A percentile compares a stretch with the other conserved stretches of the same genome.
Evolutionary conservation across 1,284 basidiomycete species (phyloP).

Genomic region (Austroboletus novae-zelandiae): DNA sequence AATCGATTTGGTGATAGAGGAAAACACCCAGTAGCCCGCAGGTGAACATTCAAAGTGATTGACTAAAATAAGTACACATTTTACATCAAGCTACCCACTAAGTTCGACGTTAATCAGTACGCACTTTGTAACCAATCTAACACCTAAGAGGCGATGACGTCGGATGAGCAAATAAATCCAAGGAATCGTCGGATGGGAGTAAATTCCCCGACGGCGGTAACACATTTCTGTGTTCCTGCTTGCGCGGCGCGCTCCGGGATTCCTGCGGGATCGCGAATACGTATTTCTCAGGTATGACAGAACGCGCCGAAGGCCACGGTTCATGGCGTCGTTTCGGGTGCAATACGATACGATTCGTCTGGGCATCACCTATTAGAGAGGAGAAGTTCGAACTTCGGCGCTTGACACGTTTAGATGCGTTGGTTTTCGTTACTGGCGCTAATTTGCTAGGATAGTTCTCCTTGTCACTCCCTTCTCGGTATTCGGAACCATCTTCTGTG

Average conservation of each 20-base stretch:
- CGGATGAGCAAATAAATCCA: conserved; percentile 48
- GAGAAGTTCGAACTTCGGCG: conserved; percentile 34
- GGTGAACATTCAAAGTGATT: background rate
- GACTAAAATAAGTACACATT: background rate
- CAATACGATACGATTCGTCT: conserved; percentile 39
- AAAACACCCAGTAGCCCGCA: too few relatives aligned
- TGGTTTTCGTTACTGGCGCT: background rate
- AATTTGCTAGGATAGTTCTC: conserved; percentile 21
- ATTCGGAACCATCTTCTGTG: conserved; percentile 24
- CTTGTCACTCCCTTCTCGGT: conserved; percentile 25
- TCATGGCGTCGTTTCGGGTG: conserved; percentile 22
- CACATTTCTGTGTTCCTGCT: conserved; percentile 13
- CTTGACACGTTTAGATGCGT: conserved; percentile 5
- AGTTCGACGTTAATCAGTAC: background rate
- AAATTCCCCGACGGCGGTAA: conserved; percentile 4
- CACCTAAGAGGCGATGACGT: conserved; percentile 29
- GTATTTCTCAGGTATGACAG: conserved; percentile 16
- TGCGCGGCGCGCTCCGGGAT: conserved; percentile 6
- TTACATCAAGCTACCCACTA: too few relatives aligned
- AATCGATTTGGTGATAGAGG: too few relatives aligned
- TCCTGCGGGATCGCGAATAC: conserved; percentile 12
- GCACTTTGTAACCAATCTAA: conserved; percentile 9
- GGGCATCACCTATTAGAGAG: conserved; percentile 47
- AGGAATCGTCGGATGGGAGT: conserved; percentile 46
- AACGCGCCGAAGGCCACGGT: conserved; percentile 3